A percentile compares a stretch with the other conserved stretches of the same genome.
Evolutionary conservation across 2,329 filamentous ascomycete genomes (phyloP).

Genomic region (Fusarium vanettenii): DNA sequence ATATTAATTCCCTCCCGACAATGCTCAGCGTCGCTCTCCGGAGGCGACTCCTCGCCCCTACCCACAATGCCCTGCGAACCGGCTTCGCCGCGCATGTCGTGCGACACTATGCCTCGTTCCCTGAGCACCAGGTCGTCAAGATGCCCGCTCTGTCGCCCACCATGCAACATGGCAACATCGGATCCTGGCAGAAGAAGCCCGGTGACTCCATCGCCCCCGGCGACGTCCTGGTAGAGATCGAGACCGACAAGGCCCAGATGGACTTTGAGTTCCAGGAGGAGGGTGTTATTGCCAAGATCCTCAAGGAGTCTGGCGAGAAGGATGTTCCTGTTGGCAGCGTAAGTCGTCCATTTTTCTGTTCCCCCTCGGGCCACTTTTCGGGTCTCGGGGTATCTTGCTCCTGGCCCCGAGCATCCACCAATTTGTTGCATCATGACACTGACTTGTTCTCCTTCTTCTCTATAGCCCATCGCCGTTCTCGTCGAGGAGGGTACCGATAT

Average conservation of each 20-base stretch:
- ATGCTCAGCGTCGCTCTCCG: conserved; percentile 74
- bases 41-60: conserved; percentile 68
- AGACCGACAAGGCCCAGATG: conserved; percentile 99
- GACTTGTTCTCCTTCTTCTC: conserved; percentile 17
- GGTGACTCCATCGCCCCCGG: conserved; percentile 89
- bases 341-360: conserved; percentile 57
- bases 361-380: conserved; percentile 17
- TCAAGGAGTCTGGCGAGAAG: conserved; percentile 93
- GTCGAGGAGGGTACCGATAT: conserved; percentile 93
- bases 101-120: conserved; percentile 84
- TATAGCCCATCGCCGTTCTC: conserved; percentile 92
- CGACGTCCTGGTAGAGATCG: conserved; percentile 97
- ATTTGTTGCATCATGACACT: conserved; percentile 12
- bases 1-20: conserved; percentile 45
- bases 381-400: conserved; percentile 31
- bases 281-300: conserved; percentile 91
- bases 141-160: conserved; percentile 99
- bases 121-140: conserved; percentile 92
- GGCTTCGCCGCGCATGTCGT: conserved; percentile 66
- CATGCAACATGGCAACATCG: conserved; percentile 97
- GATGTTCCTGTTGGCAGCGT: conserved; percentile 95
- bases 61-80: conserved; percentile 62
- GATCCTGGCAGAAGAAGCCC: conserved; percentile 96
- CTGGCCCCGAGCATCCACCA: conserved; percentile 1
- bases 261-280: conserved; percentile 99